Conservation (phyloP, 768 basidiomycete genomes). For the Pleurotus pulmonarius region DNA sequence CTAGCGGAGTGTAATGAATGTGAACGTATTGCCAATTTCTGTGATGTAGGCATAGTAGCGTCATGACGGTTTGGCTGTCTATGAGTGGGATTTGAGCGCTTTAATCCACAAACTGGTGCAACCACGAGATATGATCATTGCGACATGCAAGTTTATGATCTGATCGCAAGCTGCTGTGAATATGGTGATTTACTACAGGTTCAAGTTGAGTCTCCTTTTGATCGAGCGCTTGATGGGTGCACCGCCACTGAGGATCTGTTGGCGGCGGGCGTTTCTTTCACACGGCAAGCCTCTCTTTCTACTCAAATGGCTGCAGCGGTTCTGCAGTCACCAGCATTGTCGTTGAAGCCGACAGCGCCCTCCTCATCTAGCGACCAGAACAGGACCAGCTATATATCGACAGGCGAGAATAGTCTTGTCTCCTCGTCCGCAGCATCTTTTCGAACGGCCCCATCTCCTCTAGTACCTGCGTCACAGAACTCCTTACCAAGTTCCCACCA, state of each 20-base stretch:
- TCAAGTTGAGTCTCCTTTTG: too few relatives aligned
- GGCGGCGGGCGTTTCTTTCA: neutral
- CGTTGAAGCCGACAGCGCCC: slow-evolving; percentile 3
- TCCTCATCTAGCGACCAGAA: slow-evolving; percentile 2
- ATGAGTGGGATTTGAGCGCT: too few relatives aligned
- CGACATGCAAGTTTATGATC: too few relatives aligned
- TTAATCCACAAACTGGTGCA: too few relatives aligned
- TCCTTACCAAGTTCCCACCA: slow-evolving; percentile 9
- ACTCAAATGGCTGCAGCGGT: neutral
- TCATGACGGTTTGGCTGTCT: too few relatives aligned
- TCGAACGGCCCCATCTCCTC: slow-evolving; percentile 14
- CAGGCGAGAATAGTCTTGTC: slow-evolving; percentile 5
- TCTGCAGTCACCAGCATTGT: neutral
- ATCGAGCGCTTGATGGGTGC: neutral
- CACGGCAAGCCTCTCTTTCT: neutral
- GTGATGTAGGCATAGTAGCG: too few relatives aligned
- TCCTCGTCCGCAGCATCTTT: slow-evolving; percentile 18
- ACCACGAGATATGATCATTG: too few relatives aligned
- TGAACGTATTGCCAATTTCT: too few relatives aligned
- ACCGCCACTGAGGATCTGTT: neutral
- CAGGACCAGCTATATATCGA: slow-evolving; percentile 8
- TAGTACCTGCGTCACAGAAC: slow-evolving; percentile 7
- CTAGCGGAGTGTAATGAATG: too few relatives aligned
- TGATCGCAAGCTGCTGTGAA: too few relatives aligned
- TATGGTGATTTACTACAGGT: too few relatives aligned